Base-by-base conservation (phyloP, 768 basidiomycete genomes). In the Tylopilus rubrobrunneus region DNA sequence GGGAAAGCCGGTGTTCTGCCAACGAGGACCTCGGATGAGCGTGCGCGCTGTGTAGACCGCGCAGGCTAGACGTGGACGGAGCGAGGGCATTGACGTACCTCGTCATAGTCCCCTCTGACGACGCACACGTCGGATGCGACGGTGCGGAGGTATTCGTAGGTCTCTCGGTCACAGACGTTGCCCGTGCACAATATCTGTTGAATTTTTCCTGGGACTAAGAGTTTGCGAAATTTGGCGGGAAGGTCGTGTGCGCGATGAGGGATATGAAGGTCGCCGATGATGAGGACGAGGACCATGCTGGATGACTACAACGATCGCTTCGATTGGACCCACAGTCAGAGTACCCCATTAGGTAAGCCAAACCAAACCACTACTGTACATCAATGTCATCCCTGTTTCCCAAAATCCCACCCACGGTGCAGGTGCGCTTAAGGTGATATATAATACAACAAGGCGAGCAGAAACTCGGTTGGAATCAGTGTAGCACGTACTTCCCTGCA, bases 101-200 rank as follows among this genome's bases (percentile, higher is more conserved):
- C 95, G 67, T 99, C 97, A 63, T 92, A 97, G 69, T 98, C 97
- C 4, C 97, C 97, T 61, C 85, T 79, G 3, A 95, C 96, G 41
- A 93, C 87, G 59, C 90, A 81, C 7, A 98, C 90, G 65, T 98
- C 97, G 10, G 90, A 85, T 17, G 91, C 87, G n/a, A 99, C 89
- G 14, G 91, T 93, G 59, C 92, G 79, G 23, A 99, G 78, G 75
- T 97, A 98, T 62, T 98, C 97, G 71, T 89, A 94, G 7, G 97
- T 98, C 72, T 98, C 96, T 64, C 87, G 86, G 74, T 99, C 97
- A 70, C 92, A 95, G 23, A 98, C 87, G 68, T 98, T 98, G 45
- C 97, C 97, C 0, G 96, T 98, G 69, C 93, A 97, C 25, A 98
- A 78, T 55, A 98, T 97, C 71, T 98, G 96, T 57, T 95, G 92